Base-by-base conservation (phyloP, 1,284 basidiomycete species). In the Schizopora paradoxa region DNA sequence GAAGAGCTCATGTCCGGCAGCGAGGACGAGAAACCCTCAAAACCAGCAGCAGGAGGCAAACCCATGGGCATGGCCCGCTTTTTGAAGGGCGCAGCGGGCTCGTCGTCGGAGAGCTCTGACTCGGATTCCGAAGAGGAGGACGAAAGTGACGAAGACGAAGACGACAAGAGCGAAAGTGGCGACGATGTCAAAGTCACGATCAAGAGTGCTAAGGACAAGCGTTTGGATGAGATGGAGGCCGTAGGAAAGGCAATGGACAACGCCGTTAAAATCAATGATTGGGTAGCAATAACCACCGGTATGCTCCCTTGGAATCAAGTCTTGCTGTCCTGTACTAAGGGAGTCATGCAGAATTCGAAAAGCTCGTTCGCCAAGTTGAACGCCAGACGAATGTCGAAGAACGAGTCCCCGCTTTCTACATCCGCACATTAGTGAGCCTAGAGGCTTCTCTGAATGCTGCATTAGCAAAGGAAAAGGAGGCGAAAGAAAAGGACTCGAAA, bases 191-290 rank as follows among this genome's bases (percentile, higher is more conserved):
- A 75, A 58, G 72, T 76, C 39, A 76, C 87, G 27, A 81, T 89
- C 44, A 88, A 90, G 63, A 91, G 86, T 59, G 92, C 91, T 33
- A 83, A 83, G 58, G 88, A 91, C 64, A 92, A 90, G 65, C 74
- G 91, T 40, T 64, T 89, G 56, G 90, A 87, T 50, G 89, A 93
- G 70, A 91, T 95, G 76, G 89, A 91, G 66, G 79, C 80, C 2
- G 86, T 86, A 8, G 89, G 91, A 43, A 91, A 88, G 68, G 75
- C 74, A 41, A 95, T 99, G 68, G 91, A 96, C 47, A 99, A 99
- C 64, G 93, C 87, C 21, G 74, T 92, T 56, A 95, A 93, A 72
- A 95, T 94, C 58, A 92, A 91, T 57, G 93, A 99, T 69, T 99
- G 96, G 96, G 85, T 86, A 18, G 84, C 83, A 27, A 96, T 94